Percentiles rank a stretch among this genome's conserved stretches.
phyloP scores from a whole-genome alignment of 2,329 filamentous ascomycete species.

The Exophiala xenobiotica region DNA sequence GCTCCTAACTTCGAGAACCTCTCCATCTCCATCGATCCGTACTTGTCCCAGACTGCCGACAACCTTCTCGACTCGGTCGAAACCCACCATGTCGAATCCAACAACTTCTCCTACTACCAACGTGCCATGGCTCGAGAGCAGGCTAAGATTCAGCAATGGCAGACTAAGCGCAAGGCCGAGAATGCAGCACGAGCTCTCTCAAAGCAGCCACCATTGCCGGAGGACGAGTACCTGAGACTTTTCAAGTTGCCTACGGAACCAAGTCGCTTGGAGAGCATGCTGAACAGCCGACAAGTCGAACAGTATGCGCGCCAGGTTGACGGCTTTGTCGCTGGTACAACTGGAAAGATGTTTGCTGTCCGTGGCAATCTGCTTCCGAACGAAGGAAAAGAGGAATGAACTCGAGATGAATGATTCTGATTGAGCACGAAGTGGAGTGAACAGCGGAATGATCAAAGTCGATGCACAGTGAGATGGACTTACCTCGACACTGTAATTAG shows the following conservation, averaged over 20 bases:
- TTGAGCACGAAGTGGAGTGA: neutral
- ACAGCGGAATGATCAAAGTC: neutral
- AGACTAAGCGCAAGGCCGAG: conserved; percentile 93
- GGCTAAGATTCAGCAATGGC: conserved; percentile 94
- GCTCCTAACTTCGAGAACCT: conserved; percentile 87
- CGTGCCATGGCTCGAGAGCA: conserved; percentile 91
- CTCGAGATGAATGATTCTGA: neutral
- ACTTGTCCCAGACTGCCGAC: conserved; percentile 97
- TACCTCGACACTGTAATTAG: conserved; percentile 3
- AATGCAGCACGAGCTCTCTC: conserved; percentile 80
- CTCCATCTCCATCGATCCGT: conserved; percentile 91
- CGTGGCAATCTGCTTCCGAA: conserved; percentile 66
- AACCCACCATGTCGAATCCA: conserved; percentile 95
- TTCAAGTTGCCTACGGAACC: conserved; percentile 98
- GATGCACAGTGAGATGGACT: conserved; percentile 2
- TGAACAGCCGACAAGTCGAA: conserved; percentile 94
- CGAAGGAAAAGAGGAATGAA: conserved; percentile 31
- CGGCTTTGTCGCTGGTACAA: conserved; percentile 87
- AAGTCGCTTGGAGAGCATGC: conserved; percentile 85
- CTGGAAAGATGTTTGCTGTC: conserved; percentile 97
- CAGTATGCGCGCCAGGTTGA: conserved; percentile 98
- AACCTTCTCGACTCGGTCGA: conserved; percentile 95
- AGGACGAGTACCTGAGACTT: conserved; percentile 96
- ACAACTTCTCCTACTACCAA: conserved; percentile 99
- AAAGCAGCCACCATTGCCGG: conserved; percentile 84